Evolutionary conservation across 2,329 filamentous ascomycete genomes (phyloP).

Genomic region (Bipolaris cookei): DNA sequence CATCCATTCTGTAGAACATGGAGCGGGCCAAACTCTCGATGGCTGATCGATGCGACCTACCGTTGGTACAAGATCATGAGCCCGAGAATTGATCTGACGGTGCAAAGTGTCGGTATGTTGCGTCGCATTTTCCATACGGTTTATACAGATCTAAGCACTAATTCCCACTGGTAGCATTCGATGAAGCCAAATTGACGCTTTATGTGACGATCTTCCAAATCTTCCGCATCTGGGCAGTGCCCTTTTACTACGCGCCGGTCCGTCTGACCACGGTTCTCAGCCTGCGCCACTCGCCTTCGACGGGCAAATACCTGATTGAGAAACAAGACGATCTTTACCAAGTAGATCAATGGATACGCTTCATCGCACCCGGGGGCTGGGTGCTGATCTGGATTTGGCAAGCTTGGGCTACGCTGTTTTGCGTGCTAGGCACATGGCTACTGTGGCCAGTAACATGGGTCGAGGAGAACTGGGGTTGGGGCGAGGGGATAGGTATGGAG

Average conservation of each 20-base stretch:
- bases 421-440: conserved; percentile 63
- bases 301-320: conserved; percentile 70
- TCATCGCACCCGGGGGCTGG: conserved; percentile 66
- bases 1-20: conserved; percentile 79
- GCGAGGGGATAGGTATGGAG: conserved; percentile 17
- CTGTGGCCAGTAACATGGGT: conserved; percentile 55
- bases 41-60: conserved; percentile 72
- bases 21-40: conserved; percentile 66
- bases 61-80: conserved; percentile 78
- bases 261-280: conserved; percentile 71
- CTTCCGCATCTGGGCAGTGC: conserved; percentile 78
- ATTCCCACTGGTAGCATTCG: conserved; percentile 62
- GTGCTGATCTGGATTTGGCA: conserved; percentile 68
- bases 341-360: conserved; percentile 75
- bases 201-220: conserved; percentile 77
- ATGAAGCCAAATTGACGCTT: conserved; percentile 68
- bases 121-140: background rate
- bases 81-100: conserved; percentile 70
- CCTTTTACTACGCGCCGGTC: conserved; percentile 73
- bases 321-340: conserved; percentile 85
- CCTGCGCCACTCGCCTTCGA: conserved; percentile 48
- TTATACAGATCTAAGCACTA: background rate
- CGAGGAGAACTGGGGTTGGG: conserved; percentile 29
- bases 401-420: conserved; percentile 68
- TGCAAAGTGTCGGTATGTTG: conserved; percentile 65